These are phyloP conservation scores for Saccharomyces uvarum DNA, from an alignment of 1,139 yeast species.

Conservation along the genomic window DNA sequence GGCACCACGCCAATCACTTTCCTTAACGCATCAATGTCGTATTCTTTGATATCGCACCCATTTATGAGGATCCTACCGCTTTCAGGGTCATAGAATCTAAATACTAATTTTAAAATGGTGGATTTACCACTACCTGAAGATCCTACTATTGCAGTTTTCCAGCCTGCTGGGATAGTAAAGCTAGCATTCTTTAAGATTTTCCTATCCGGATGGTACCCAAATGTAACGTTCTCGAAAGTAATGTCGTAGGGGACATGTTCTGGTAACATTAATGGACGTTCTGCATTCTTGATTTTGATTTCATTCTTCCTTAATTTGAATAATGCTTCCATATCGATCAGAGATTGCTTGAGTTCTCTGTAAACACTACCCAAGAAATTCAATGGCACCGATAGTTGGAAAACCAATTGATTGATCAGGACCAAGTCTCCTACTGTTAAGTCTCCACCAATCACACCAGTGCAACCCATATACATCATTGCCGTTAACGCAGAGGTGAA, in stretches of 20 bases:
- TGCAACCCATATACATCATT: constrained; percentile 99
- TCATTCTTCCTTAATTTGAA: constrained; percentile 75
- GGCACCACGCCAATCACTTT: constrained; percentile 85
- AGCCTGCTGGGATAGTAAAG: constrained; percentile 84
- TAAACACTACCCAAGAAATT: constrained; percentile 93
- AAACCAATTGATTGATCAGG: constrained; percentile 89
- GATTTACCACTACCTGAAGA: constrained; percentile 96
- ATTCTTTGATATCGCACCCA: constrained; percentile 78
- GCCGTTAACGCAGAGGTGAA: constrained; percentile 88
- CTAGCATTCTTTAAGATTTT: constrained; percentile 76
- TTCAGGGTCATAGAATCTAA: constrained; percentile 81
- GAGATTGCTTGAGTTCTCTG: constrained; percentile 85
- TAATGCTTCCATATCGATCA: constrained; percentile 86
- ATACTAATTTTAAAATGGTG: constrained; percentile 73
- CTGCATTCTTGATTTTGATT: constrained; percentile 57
- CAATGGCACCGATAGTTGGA: constrained; percentile 89
- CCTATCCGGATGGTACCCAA: constrained; percentile 85
- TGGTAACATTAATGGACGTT: constrained; percentile 45
- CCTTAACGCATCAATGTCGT: constrained; percentile 70
- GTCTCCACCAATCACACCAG: constrained; percentile 75
- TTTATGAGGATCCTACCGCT: constrained; percentile 76
- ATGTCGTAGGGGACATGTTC: constrained; percentile 53
- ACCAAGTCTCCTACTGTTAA: constrained; percentile 93
- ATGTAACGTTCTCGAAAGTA: constrained; percentile 80
- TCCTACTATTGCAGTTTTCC: constrained; percentile 88